A percentile compares a stretch with the other conserved stretches of the same genome.
phyloP scores from a whole-genome alignment of 2,329 filamentous ascomycete genomes.

The Botrytis pseudocinerea region DNA sequence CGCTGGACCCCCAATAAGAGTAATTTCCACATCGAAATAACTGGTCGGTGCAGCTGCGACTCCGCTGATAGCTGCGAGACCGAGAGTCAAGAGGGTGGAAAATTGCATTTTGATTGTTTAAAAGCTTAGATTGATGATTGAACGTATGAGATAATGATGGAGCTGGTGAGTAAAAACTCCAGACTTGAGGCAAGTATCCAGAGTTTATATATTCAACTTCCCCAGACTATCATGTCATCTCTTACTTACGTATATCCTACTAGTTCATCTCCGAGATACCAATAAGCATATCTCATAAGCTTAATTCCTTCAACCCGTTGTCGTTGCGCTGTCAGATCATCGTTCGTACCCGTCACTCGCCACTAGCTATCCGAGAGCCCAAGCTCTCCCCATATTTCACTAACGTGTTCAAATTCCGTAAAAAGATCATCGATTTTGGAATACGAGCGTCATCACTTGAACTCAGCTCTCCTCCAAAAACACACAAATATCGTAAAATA shows the following conservation, averaged over 20 bases:
- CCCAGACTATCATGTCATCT: not conserved
- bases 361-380: not conserved
- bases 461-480: not conserved
- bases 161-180: not conserved
- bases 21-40: constrained; percentile 11
- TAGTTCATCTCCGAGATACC: not conserved
- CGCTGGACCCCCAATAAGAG: constrained; percentile 11
- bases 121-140: not conserved
- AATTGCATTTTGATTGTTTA: constrained; percentile 17
- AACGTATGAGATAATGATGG: not conserved
- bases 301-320: not conserved
- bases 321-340: not conserved
- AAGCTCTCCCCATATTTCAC: not conserved
- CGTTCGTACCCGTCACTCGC: not conserved
- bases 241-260: not conserved
- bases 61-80: constrained; percentile 9
- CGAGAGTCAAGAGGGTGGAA: constrained; percentile 12
- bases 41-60: constrained; percentile 7
- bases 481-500: not conserved
- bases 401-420: not conserved
- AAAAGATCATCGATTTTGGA: not conserved
- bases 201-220: not conserved
- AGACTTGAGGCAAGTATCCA: no score
- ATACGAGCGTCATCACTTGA: not conserved
- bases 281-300: not conserved